Percentiles rank a stretch among this genome's conserved stretches.
Evolutionary conservation across 352 stramenopile genomes (phyloP).

Genomic region (Pythium guiyangense): DNA sequence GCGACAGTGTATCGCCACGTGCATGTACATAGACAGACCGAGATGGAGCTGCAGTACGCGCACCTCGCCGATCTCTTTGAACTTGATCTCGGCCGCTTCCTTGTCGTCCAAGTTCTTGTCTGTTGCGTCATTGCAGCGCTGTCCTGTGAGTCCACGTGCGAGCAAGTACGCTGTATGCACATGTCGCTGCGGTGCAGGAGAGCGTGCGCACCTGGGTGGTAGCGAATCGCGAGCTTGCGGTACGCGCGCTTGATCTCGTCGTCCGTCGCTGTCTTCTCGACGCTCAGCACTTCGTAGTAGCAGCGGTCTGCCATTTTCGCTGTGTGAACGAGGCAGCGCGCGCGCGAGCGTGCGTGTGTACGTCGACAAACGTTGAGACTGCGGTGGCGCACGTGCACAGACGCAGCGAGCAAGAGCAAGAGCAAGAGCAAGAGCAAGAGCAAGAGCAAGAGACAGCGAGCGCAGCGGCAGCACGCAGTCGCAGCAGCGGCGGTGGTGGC

Average conservation of each 20-base stretch:
- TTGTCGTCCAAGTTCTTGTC: constrained; percentile 90
- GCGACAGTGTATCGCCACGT: too few relatives aligned
- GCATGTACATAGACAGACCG: too few relatives aligned
- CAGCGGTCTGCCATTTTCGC: constrained; percentile 39
- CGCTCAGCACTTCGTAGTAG: constrained; percentile 72
- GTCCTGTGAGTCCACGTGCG: not conserved
- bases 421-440: too few relatives aligned
- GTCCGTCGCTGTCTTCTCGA: constrained; percentile 65
- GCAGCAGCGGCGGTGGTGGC: too few relatives aligned
- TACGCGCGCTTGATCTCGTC: constrained; percentile 86
- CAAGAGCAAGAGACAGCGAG: too few relatives aligned
- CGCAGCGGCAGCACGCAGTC: too few relatives aligned
- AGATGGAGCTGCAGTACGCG: too few relatives aligned
- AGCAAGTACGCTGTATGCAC: not conserved
- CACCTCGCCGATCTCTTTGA: constrained; percentile 87
- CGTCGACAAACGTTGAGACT: not conserved
- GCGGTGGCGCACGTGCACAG: too few relatives aligned
- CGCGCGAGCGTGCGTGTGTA: not conserved
- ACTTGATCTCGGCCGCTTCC: constrained; percentile 84
- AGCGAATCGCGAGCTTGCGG: constrained; percentile 84
- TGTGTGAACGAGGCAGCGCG: not conserved
- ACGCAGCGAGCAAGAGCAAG: too few relatives aligned
- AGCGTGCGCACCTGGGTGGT: constrained; percentile 70
- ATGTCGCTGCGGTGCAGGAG: not conserved
- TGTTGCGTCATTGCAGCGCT: constrained; percentile 9